Evolutionary conservation across 164 flowering plant species (phyloP), one percentile per base, ranked within the genome.

Genomic region (Cinnamomum chago): DNA sequence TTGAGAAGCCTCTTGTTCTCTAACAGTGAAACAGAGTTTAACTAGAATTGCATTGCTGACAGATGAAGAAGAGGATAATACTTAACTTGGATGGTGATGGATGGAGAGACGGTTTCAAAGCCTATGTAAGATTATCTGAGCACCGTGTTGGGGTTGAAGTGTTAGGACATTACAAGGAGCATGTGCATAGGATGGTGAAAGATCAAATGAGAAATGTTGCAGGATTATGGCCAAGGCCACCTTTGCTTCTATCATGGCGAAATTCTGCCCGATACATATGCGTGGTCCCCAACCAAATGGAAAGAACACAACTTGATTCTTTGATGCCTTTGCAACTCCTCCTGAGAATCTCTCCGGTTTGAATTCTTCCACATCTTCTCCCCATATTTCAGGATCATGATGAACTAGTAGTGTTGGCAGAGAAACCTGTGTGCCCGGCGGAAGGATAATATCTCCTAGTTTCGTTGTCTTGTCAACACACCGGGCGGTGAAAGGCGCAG

Each of bases 261-360:
- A 72, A 51, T 51, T 58, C 70, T 77, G 79, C 28, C 79, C 79
- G 20, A 77, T 24, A 62, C 79, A 77, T 17, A 72, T 58, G 30
- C 80, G 50, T 5, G 79, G 79, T 1, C 82, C 82, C 72, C 77
- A 70, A 25, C 82, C 75, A 62, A 80, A 80, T 33, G 82, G 79
- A 18, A 73, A 28, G 64, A 72, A 79, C 0, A 67, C 51, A 2
- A 47, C 18, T 50, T 50, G 25, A 60, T 72, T 50, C 50, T 79
- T 79, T 1, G 79, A 9, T 2, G 79, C 82, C 65, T 79, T 76
- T 3, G 76, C 69, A 62, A 76, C 28, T 20, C 81, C 82, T 2
- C 33, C 64, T 7, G 82, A 17, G 22, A 79, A 79, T 40, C 79
- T 73, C 60, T 76, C 82, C 3, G 82, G 82, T 1, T 76, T 76